A percentile compares a stretch with the other conserved stretches of the same genome.
Conservation (phyloP, 208 protist species). For the Leptomonas pyrrhocoris region DNA sequence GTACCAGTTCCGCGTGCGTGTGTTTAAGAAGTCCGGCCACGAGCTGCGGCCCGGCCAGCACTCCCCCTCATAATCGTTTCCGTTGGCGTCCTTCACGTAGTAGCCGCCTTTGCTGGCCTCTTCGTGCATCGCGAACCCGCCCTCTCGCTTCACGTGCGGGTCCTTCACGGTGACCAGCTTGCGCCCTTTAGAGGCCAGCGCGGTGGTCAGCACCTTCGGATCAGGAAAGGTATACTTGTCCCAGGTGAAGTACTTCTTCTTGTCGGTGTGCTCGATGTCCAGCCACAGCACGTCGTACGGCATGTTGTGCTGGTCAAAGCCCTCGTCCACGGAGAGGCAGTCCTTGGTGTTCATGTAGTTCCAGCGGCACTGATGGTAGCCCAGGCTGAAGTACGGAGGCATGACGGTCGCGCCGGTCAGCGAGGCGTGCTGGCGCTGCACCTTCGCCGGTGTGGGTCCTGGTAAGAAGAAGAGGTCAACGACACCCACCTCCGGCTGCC, state of each 20-base stretch:
- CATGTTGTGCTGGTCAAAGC: conserved; percentile 96
- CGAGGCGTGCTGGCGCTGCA: conserved; percentile 93
- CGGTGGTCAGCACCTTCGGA: conserved; percentile 86
- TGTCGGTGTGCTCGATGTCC: conserved; percentile 99
- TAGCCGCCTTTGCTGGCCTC: conserved; percentile 69
- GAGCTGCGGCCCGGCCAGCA: conserved; percentile 97
- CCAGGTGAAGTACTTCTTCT: conserved; percentile 99
- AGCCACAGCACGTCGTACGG: conserved; percentile 99
- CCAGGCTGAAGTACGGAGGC: conserved; percentile 96
- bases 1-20: conserved; percentile 94
- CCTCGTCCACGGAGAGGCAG: conserved; percentile 84
- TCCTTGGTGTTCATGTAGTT: conserved; percentile 96
- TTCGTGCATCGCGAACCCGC: conserved; percentile 84
- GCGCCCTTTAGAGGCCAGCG: conserved; percentile 90
- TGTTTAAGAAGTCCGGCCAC: conserved; percentile 95
- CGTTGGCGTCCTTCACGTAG: conserved; percentile 89
- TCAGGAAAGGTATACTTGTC: conserved; percentile 95
- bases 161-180: conserved; percentile 98
- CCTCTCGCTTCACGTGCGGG: conserved; percentile 96
- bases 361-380: conserved; percentile 99
- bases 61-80: conserved; percentile 91
- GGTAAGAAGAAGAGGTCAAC: conserved; percentile 98
- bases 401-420: conserved; percentile 94
- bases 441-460: conserved; percentile 81
- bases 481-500: conserved; percentile 93